Conservation (phyloP, 1,284 basidiomycete species). For the Ustilago lituana region DNA sequence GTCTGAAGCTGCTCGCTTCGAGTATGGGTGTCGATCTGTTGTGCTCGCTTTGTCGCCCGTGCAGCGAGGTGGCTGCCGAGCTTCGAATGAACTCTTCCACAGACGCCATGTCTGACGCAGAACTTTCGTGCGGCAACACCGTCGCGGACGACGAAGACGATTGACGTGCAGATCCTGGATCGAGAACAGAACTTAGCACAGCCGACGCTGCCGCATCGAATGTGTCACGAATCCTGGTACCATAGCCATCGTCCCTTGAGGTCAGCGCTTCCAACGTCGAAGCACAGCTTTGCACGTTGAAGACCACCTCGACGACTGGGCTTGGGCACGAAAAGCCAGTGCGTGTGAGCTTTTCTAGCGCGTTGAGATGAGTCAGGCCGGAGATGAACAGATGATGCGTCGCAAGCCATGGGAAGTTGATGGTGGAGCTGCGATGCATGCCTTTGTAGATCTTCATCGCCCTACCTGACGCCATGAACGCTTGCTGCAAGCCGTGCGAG, state of each 20-base stretch:
- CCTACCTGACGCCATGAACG: slow-evolving; percentile 36
- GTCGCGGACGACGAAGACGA: neutral
- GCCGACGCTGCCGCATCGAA: slow-evolving; percentile 44
- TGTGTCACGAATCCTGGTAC: slow-evolving; percentile 30
- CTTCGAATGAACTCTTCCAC: slow-evolving; percentile 25
- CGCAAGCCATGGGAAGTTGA: slow-evolving; percentile 49
- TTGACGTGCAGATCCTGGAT: slow-evolving; percentile 9
- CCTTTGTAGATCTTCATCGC: slow-evolving; percentile 48
- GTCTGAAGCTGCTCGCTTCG: neutral
- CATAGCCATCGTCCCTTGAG: slow-evolving; percentile 37
- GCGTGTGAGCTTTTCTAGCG: slow-evolving; percentile 38
- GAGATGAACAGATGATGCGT: slow-evolving; percentile 49
- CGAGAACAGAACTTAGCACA: slow-evolving; percentile 30
- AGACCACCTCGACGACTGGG: slow-evolving; percentile 43
- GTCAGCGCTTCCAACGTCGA: slow-evolving; percentile 46
- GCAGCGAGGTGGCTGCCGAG: neutral
- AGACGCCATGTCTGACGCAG: slow-evolving; percentile 1
- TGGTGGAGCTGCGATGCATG: slow-evolving; percentile 42
- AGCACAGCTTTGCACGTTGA: slow-evolving; percentile 49
- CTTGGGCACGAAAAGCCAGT: slow-evolving; percentile 21
- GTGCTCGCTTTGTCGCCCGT: neutral
- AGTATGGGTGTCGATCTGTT: neutral
- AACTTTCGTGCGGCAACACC: neutral
- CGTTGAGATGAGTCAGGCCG: slow-evolving; percentile 46
- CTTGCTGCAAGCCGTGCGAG: slow-evolving; percentile 34